Percentiles rank a stretch among this genome's conserved stretches.
phyloP scores from a whole-genome alignment of 306 rosid species.

The Trifolium repens region DNA sequence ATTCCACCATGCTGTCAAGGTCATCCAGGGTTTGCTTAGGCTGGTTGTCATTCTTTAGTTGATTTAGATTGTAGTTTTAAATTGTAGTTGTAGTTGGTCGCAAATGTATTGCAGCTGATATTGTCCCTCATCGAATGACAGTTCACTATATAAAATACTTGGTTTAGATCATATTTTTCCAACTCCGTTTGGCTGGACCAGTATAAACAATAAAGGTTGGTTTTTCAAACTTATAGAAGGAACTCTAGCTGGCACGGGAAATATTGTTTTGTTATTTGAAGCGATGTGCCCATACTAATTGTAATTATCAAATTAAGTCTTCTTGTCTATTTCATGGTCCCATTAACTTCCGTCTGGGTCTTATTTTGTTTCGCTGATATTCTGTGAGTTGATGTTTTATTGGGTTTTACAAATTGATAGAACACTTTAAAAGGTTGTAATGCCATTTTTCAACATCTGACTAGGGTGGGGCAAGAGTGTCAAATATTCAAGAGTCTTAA shows the following conservation, averaged over 20 bases:
- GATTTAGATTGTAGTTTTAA: constrained; percentile 2
- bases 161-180: neutral
- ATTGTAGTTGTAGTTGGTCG: constrained; percentile 5
- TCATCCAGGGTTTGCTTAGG: neutral
- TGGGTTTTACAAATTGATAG: constrained; percentile 4
- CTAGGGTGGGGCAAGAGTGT: neutral
- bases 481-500: neutral
- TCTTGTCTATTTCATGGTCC: constrained; percentile 3
- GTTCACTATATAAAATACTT: neutral
- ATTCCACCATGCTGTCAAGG: neutral
- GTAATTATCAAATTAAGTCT: neutral
- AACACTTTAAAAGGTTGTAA: neutral
- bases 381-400: constrained; percentile 6
- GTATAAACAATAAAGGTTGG: neutral
- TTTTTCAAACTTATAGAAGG: neutral
- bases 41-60: neutral
- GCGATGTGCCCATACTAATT: constrained; percentile 2
- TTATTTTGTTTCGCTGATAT: neutral
- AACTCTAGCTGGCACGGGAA: constrained; percentile 10
- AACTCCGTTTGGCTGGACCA: neutral
- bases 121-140: neutral
- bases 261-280: neutral
- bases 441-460: neutral
- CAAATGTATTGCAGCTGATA: neutral
- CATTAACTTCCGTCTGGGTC: constrained; percentile 1